These are phyloP conservation scores for Erigeron canadensis DNA, from an alignment of 129 eudicot genomes.

Conservation along the genomic window DNA sequence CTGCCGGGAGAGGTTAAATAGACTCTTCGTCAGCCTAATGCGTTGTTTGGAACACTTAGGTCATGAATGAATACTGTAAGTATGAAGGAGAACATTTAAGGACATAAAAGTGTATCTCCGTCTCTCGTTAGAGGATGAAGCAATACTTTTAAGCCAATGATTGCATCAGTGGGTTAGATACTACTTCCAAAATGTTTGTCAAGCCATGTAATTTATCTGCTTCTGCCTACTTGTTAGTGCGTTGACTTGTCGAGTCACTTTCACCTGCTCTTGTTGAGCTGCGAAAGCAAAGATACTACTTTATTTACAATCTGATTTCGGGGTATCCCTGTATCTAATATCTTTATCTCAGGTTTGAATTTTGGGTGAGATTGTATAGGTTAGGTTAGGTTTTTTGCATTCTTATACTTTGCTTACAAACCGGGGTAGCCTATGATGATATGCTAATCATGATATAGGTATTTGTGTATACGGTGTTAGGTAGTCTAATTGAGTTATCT, in stretches of 20 bases:
- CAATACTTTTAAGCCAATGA: no score
- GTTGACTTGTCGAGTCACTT: no score
- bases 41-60: not conserved
- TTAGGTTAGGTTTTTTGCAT: not conserved
- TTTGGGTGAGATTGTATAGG: not conserved
- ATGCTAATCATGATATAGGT: not conserved
- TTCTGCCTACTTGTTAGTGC: not conserved
- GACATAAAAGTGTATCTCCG: no score
- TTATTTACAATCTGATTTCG: not conserved
- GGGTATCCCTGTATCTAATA: not conserved
- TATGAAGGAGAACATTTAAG: no score
- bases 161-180: not conserved
- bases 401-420: no score
- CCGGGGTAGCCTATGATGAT: not conserved
- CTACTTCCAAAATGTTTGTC: not conserved
- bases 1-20: not conserved
- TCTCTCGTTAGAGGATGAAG: no score
- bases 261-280: not conserved
- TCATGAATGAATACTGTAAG: not conserved
- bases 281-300: not conserved
- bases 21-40: not conserved
- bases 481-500: no score
- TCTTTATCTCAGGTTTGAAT: not conserved
- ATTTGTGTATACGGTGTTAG: not conserved
- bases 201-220: not conserved